A percentile compares a stretch with the other conserved stretches of the same genome.
These are phyloP conservation scores for Rosa rugosa DNA, from an alignment of 306 rosid genomes.

Conservation along the genomic window DNA sequence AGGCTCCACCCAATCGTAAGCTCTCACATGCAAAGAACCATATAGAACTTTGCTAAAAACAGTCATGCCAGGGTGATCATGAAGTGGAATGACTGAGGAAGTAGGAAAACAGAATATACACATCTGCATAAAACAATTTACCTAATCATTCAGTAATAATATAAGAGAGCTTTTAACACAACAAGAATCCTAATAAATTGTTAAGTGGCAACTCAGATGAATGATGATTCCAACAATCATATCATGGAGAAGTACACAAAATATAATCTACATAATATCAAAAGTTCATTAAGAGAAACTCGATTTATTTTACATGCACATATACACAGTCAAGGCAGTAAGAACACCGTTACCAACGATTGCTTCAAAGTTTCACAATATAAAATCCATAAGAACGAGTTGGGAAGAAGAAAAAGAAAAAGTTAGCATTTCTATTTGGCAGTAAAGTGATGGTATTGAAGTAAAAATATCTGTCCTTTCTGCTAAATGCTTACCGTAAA, in stretches of 20 bases:
- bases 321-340: no score
- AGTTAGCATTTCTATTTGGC: no score
- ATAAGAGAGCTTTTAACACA: not conserved
- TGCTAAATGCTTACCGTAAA: slow-evolving; percentile 53
- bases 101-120: slow-evolving; percentile 90
- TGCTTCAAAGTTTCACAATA: no score
- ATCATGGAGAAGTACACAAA: not conserved
- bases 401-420: no score
- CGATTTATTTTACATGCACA: not conserved
- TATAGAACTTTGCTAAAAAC: no score
- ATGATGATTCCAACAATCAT: no score
- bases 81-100: slow-evolving; percentile 53
- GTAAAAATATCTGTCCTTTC: slow-evolving; percentile 37
- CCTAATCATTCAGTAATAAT: not conserved
- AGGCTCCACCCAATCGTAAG: no score
- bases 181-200: not conserved
- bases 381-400: no score
- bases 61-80: no score
- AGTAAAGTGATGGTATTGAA: slow-evolving; percentile 28
- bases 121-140: slow-evolving; percentile 57
- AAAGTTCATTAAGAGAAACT: not conserved
- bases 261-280: not conserved
- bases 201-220: not conserved
- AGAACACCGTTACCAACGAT: no score
- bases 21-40: no score